Base-by-base conservation (phyloP, 768 basidiomycete genomes). In the Boletus barrowsii region DNA sequence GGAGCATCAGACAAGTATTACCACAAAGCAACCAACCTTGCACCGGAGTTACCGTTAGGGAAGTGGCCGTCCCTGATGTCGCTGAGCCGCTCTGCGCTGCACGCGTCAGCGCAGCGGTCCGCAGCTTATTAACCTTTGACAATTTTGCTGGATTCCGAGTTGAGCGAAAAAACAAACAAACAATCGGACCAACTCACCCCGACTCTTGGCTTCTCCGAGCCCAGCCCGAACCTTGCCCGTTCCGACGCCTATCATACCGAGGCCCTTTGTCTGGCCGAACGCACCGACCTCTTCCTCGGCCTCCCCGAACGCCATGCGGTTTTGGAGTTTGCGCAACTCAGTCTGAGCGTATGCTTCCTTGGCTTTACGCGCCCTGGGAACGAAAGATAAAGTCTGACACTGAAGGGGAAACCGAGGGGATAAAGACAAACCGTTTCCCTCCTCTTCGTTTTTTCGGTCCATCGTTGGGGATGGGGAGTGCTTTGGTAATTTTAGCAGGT, bases 261-360 rank as follows among this genome's bases (percentile, higher is more conserved):
- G 72, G 6, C 97, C 97, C 76, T 93, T 91, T n/a, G 94, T 95
- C 75, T 98, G 87, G 74, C 97, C 97, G 62, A 93, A 95, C 32
- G 94, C 91, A 17, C 94, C 96, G 42, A 95, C 90, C 70, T 99
- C 97, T 65, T 95, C 88, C 66, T 98, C 97, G 1, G 87, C 88
- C 71, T 96, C 87, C 40, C 96, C 97, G 63, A 99, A 98, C 51
- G 78, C 84, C 89, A 98, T 90, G 44, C 97, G 84, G 70, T 99
- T 99, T 74, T 98, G 96, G 58, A 97, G 77, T 73, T 98, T 98
- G 58, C 94, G 86, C 42, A 99, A 77, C 68, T 99, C 97, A 2
- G 97, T 98, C 72, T 93, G 90, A 5, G 93, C 94, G 65, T 95
- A 95, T 1, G 93, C 94, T 72, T 98, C 97, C 68, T 99, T 99